Base-by-base conservation (phyloP, 177 flowering plant species). In the Tripterygium wilfordii region DNA sequence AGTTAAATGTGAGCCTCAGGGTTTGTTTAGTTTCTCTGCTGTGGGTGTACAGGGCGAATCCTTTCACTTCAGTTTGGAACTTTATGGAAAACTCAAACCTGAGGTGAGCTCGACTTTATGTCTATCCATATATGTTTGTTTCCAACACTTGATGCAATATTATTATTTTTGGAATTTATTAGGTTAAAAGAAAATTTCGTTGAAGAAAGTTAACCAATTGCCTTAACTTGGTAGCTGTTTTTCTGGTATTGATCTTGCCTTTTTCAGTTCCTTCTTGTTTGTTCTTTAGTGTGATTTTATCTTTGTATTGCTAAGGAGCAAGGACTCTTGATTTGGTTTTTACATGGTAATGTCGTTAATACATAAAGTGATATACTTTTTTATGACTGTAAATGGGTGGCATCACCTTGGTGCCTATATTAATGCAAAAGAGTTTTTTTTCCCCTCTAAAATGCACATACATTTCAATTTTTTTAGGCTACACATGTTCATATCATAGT, bases 1-100 rank as follows among this genome's bases (percentile, higher is more conserved):
- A 2, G 78, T 88, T 28, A 84, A 79, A 49, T 72, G 74, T 49
- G 96, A 92, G 60, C 75, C 85, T 43, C 69, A 71, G 10, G 90
- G 95, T 3, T 36, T 60, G n/a, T 78, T 88, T 50, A 75, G 64
- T 46, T 91, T 91, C 75, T 85, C 95, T 4, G 95, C 96, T 13
- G 21, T 28, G 9, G 85, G 96, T 8, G 39, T 36, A 12, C 75
- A 70, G 15, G 85, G 75, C 6, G 77, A 81, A 54, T 51, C 72
- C 32, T 81, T 77, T 57, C 64, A 66, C 36, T 63, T 82, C 62
- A 61, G 41, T 30, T 61, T 90, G 56, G 74, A 79, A 25, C 74
- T 90, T 8, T 83, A 60, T 51, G 89, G 84, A 36, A 43, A 65
- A 22, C 70, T 81, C 13, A 43, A 46, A 5, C 77, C 90, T 24